phyloP scores from a whole-genome alignment of 768 basidiomycete species.

The Candolleomyces efflorescens region DNA sequence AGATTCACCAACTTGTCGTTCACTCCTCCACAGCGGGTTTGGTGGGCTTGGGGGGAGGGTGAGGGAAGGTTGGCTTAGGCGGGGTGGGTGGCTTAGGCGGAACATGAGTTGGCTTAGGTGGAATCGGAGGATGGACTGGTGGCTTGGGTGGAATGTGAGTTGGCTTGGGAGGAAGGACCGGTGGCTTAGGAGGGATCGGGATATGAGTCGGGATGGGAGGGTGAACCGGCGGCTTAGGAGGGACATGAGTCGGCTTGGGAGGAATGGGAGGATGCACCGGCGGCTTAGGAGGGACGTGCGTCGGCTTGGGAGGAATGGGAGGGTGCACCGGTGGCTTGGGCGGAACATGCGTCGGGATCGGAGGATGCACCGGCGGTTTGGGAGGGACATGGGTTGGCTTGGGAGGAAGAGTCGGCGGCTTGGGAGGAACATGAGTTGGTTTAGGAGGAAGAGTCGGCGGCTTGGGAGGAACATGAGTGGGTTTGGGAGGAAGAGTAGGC shows the following conservation, averaged over 20 bases:
- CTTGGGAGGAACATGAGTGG: background rate
- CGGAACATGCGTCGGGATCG: background rate
- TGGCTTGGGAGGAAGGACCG: conserved; percentile 1
- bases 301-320: background rate
- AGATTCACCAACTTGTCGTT: background rate
- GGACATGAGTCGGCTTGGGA: background rate
- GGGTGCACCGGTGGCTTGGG: background rate
- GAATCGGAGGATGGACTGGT: background rate
- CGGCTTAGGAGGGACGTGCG: background rate
- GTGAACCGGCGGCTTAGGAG: background rate
- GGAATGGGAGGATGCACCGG: background rate
- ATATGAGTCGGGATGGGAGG: background rate
- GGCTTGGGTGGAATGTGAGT: background rate
- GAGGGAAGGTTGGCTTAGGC: background rate
- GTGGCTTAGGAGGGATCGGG: background rate
- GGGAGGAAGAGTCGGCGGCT: background rate
- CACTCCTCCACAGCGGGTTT: background rate
- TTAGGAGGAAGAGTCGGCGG: background rate
- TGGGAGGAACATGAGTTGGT: background rate
- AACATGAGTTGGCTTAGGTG: conserved; percentile 5
- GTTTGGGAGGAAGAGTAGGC: background rate
- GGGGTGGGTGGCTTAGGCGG: conserved; percentile 3
- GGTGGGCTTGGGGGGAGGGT: background rate
- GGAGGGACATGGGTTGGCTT: conserved; percentile 1
- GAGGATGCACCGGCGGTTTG: background rate